These are phyloP conservation scores for Capronia coronata DNA, from an alignment of 2,329 filamentous ascomycete genomes.

Conservation along the genomic window DNA sequence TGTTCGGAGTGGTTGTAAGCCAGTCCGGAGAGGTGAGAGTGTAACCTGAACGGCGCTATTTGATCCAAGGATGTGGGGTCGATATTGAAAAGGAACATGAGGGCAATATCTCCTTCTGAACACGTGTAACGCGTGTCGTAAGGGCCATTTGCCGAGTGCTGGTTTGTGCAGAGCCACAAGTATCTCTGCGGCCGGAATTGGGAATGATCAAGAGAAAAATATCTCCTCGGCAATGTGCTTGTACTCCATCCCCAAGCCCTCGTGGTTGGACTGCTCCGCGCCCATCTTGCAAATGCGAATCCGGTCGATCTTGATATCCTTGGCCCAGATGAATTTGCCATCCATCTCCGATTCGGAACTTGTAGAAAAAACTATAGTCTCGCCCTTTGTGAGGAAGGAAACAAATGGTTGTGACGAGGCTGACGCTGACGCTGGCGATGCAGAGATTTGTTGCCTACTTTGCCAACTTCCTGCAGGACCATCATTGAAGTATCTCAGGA, in stretches of 20 bases:
- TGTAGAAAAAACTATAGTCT: too few species aligned
- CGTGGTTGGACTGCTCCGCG: conserved; percentile 57
- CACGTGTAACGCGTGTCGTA: too few species aligned
- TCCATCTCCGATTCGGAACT: neutral
- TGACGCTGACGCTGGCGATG: neutral
- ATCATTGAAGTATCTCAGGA: conserved; percentile 32
- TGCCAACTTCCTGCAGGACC: neutral
- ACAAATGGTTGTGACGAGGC: neutral
- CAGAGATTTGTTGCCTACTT: neutral
- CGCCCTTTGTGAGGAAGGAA: neutral
- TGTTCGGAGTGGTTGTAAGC: too few species aligned
- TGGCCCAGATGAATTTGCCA: conserved; percentile 59
- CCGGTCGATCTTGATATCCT: conserved; percentile 58
- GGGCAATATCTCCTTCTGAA: too few species aligned
- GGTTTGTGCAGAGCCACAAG: too few species aligned
- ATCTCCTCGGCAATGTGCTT: conserved; percentile 41
- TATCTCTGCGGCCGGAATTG: too few species aligned
- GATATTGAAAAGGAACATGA: too few species aligned
- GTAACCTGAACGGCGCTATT: too few species aligned
- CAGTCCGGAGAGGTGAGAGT: too few species aligned
- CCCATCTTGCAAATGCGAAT: conserved; percentile 85
- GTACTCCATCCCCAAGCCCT: conserved; percentile 48
- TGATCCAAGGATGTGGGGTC: too few species aligned
- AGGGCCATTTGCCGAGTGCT: too few species aligned
- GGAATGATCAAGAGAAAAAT: conserved; percentile 6